Percentiles rank a stretch among this genome's conserved stretches.
These are phyloP conservation scores for Candolleomyces aberdarensis DNA, from an alignment of 768 basidiomycete species.

Conservation along the genomic window DNA sequence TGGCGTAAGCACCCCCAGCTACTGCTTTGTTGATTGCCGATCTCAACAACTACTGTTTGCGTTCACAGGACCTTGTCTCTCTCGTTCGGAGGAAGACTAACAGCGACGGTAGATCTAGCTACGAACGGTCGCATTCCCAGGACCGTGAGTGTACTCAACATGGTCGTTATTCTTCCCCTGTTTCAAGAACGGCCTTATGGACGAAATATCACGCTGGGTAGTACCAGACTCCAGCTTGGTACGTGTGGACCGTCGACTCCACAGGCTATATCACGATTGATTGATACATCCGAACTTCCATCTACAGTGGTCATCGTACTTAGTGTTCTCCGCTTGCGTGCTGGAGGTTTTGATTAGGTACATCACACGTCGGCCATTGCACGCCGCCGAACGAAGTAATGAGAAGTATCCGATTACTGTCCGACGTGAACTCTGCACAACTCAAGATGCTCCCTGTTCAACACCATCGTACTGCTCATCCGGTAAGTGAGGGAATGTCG, in stretches of 20 bases:
- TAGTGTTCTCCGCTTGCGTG: constrained; percentile 37
- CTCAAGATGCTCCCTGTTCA: constrained; percentile 29
- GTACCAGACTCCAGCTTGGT: constrained; percentile 45
- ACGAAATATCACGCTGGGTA: constrained; percentile 40
- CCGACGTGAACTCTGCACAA: background rate
- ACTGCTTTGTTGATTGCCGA: too few species aligned
- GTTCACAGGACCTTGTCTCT: constrained; percentile 42
- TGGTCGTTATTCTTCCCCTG: background rate
- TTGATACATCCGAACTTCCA: too few species aligned
- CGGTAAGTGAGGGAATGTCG: background rate
- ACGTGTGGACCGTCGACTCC: background rate
- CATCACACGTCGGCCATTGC: constrained; percentile 29
- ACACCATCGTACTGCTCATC: constrained; percentile 46
- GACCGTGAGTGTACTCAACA: too few species aligned
- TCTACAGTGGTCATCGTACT: constrained; percentile 38
- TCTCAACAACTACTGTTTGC: background rate
- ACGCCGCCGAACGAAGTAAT: background rate
- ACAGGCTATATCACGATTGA: background rate
- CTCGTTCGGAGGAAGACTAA: constrained; percentile 61
- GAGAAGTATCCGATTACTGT: background rate
- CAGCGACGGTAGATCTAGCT: constrained; percentile 32
- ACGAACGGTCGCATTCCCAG: constrained; percentile 1
- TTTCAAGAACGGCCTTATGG: constrained; percentile 13
- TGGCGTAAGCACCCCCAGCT: too few species aligned
- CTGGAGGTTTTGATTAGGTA: constrained; percentile 43